phyloP scores from a whole-genome alignment of 495 filamentous ascomycete genomes.

The Trichoderma parareesei region DNA sequence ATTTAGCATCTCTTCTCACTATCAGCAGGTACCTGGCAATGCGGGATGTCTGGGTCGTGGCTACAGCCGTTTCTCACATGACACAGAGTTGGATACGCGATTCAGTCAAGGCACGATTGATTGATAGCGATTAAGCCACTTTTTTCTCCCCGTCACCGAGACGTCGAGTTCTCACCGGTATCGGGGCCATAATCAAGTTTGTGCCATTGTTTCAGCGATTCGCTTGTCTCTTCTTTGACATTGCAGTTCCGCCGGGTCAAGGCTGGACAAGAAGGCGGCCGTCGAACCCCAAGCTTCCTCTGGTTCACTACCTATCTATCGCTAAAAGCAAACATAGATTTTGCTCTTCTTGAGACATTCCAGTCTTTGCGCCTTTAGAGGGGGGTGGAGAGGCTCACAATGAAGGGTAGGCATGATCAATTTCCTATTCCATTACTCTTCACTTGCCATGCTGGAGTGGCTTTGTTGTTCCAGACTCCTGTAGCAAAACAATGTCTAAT shows the following conservation, averaged over 20 bases:
- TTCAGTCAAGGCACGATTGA: not conserved
- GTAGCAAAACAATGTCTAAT: not conserved
- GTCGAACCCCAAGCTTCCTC: not conserved
- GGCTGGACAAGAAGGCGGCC: not conserved
- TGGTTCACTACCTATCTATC: not conserved
- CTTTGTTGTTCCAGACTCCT: not conserved
- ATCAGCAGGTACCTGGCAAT: not conserved
- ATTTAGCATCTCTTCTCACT: not conserved
- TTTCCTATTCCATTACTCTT: not conserved
- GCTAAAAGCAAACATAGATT: too few species aligned
- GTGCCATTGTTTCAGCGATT: too few species aligned
- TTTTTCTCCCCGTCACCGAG: not conserved
- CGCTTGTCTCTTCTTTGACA: not conserved
- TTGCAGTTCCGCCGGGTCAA: too few species aligned
- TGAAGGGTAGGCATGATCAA: slow-evolving; percentile 4
- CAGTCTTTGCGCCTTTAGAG: not conserved
- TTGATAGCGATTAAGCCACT: not conserved
- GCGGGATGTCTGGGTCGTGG: not conserved
- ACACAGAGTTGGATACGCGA: slow-evolving; percentile 1
- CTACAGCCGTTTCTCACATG: slow-evolving; percentile 9
- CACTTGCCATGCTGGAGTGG: not conserved
- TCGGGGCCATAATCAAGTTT: not conserved
- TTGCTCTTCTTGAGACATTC: not conserved
- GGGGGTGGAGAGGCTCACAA: not conserved
- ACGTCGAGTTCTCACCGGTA: not conserved